These are phyloP conservation scores for Cocos nucifera DNA, from an alignment of 176 grass and related monocot species.

Conservation along the genomic window DNA sequence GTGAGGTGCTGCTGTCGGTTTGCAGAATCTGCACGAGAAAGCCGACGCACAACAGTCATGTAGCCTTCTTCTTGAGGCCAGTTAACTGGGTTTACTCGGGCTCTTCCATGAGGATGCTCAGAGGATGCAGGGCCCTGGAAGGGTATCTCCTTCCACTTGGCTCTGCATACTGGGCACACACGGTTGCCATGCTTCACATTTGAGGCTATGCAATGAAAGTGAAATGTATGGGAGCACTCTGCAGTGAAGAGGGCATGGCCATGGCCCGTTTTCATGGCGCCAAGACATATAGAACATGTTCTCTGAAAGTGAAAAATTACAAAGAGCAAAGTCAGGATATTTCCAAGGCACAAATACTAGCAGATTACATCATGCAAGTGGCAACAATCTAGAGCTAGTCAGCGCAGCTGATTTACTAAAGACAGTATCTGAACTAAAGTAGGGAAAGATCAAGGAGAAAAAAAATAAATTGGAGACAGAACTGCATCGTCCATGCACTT, in stretches of 20 bases:
- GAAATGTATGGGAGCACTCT: slow-evolving; percentile 11
- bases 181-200: slow-evolving; percentile 15
- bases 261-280: slow-evolving; percentile 8
- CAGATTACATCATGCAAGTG: no score
- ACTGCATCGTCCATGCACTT: no score
- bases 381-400: no score
- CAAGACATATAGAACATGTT: slow-evolving; percentile 17
- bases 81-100: slow-evolving; percentile 8
- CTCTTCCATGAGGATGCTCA: slow-evolving; percentile 8
- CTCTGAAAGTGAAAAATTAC: background rate
- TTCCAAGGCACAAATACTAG: background rate
- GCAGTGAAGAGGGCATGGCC: slow-evolving; percentile 11
- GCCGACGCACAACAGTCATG: background rate
- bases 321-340: background rate
- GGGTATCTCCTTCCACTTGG: slow-evolving; percentile 14
- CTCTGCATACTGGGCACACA: slow-evolving; percentile 16
- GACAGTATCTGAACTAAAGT: no score
- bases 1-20: background rate
- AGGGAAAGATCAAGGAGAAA: no score
- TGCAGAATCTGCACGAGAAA: background rate
- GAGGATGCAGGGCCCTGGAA: background rate
- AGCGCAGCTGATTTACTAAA: no score
- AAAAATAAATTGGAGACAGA: no score
- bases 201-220: slow-evolving; percentile 9
- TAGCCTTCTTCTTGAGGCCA: background rate